Evolutionary conservation across 441 rosid species (phyloP).

Genomic region (Arabidopsis lyrata): DNA sequence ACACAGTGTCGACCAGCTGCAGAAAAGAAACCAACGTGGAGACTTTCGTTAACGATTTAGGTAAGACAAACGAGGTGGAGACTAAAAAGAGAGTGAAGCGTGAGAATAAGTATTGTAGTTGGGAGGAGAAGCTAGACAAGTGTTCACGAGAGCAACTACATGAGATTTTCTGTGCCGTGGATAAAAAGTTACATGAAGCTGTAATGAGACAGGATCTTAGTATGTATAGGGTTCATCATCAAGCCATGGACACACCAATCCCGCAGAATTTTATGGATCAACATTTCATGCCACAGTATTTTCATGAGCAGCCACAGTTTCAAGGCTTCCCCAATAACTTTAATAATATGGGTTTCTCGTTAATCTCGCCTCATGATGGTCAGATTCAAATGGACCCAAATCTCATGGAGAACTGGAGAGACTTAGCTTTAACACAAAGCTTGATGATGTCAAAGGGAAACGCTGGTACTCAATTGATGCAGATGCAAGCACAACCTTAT

Average conservation of each 20-base stretch:
- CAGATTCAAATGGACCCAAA: constrained; percentile 35
- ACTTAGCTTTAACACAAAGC: constrained; percentile 20
- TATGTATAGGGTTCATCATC: constrained; percentile 32
- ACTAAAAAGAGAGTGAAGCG: constrained; percentile 19
- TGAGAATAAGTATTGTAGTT: constrained; percentile 22
- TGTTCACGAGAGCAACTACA: constrained; percentile 44
- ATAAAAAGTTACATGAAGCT: constrained; percentile 40
- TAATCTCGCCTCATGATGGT: constrained; percentile 26
- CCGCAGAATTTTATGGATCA: constrained; percentile 26
- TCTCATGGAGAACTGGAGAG: constrained; percentile 17
- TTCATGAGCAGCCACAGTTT: constrained; percentile 31
- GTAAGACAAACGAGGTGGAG: constrained; percentile 27
- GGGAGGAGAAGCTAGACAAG: constrained; percentile 42
- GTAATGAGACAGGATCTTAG: constrained; percentile 17
- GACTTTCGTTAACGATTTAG: constrained; percentile 35
- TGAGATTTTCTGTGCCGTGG: constrained; percentile 30
- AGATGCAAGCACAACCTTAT: constrained; percentile 16
- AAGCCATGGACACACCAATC: constrained; percentile 30
- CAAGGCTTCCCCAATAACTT: constrained; percentile 29
- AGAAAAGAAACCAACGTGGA: constrained; percentile 42
- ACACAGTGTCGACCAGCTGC: constrained; percentile 31
- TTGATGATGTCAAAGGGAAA: constrained; percentile 40
- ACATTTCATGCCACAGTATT: constrained; percentile 25
- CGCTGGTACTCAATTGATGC: constrained; percentile 33
- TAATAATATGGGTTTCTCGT: constrained; percentile 20